Base-by-base conservation (phyloP, 139 green algal species). In the Micractinium sp. region DNA sequence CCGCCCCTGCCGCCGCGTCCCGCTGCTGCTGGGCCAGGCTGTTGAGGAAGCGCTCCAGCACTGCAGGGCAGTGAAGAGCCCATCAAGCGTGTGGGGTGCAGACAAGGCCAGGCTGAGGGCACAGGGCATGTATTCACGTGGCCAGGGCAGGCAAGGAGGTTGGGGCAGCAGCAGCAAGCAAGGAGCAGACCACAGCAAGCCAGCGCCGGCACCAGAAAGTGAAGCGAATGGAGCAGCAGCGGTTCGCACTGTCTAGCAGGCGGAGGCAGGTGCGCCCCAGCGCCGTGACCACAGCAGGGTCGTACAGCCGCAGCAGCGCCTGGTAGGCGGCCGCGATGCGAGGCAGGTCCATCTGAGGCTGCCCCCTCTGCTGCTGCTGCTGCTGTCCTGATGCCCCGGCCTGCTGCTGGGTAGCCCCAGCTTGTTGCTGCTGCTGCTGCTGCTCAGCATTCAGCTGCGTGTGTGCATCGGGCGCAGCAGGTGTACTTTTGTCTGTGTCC, bases 261-360 rank as follows among this genome's bases (percentile, higher is more conserved):
- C 35, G 71, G 0, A 91, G 15, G 41, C 90, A 90, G 13, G 88
- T 76, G 47, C 23, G 39, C 12, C 92, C 89, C 15, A 97, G 77
- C 0, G 93, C 89, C 1, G 81, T 27, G 0, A 96, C 88, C 39
- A 95, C 89, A 29, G 94, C 93, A 12, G 85, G 27, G 13, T 85
- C 74, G 63, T 95, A 95, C 41, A 93, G 87, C 77, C 89, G 91
- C 38, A 97, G 87, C 69, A 96, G 31, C 1, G 31, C 39, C 53
- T 89, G 38, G 63, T 80, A 90, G 36, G 63, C 87, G 31, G 67
- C 69, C 0, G 56, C 83, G 15, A 92, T 76, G 36, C 47, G 27
- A 2, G 69, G 33, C n/a, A 85, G 15, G 73, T 92, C 87, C 75
- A 86, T 75, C 29, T 13, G 23, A 27, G 19, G 12, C 31, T n/a